Conservation (phyloP, 352 stramenopile genomes). For the Saprolegnia parasitica region DNA sequence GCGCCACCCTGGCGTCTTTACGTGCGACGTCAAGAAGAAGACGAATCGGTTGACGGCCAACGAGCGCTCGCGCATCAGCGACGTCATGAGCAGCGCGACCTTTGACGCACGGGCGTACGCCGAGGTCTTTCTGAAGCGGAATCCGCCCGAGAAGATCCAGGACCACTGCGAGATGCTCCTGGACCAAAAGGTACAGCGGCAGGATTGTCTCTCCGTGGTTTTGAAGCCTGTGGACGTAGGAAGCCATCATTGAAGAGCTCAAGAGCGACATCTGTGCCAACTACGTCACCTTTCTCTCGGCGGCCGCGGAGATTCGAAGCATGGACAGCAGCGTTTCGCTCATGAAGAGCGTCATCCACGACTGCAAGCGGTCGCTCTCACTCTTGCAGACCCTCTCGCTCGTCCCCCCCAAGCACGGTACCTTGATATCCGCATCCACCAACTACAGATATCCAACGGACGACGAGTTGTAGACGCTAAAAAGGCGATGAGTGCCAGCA, state of each 20-base stretch:
- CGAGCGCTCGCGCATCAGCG: conserved; percentile 59
- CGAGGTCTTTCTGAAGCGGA: conserved; percentile 70
- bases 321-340: conserved; percentile 84
- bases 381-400: conserved; percentile 48
- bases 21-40: conserved; percentile 45
- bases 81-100: conserved; percentile 61
- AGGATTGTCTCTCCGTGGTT: too few relatives aligned
- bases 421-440: neutral
- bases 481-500: neutral
- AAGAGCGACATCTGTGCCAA: conserved; percentile 80
- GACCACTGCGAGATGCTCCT: conserved; percentile 68
- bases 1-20: neutral
- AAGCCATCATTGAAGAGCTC: conserved; percentile 77
- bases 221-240: conserved; percentile 33
- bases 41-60: conserved; percentile 63
- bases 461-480: neutral
- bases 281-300: conserved; percentile 75
- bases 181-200: conserved; percentile 72
- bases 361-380: conserved; percentile 68
- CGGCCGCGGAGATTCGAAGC: conserved; percentile 65
- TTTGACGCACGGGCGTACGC: conserved; percentile 74
- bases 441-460: too few relatives aligned
- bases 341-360: conserved; percentile 63
- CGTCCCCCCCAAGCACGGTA: neutral
- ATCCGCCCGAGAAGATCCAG: conserved; percentile 70